phyloP scores from a whole-genome alignment of 371 early-diverging fungal species.

The Mortierella sp. region DNA sequence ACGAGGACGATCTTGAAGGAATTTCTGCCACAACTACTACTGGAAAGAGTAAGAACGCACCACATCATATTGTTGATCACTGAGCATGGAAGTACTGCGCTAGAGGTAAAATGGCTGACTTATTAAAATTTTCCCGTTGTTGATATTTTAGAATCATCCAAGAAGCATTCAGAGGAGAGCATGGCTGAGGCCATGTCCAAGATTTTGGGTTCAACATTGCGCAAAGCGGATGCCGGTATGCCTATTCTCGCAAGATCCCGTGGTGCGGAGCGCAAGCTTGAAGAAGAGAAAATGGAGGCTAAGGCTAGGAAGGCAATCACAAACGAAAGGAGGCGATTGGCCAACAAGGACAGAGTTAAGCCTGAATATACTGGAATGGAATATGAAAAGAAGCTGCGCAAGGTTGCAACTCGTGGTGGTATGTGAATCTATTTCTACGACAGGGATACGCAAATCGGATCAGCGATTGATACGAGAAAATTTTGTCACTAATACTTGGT shows the following conservation, averaged over 20 bases:
- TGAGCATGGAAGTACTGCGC: background rate
- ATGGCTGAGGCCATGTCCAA: conserved; percentile 77
- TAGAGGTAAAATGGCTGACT: background rate
- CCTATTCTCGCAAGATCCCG: conserved; percentile 84
- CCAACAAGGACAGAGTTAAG: conserved; percentile 75
- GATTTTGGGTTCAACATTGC: conserved; percentile 70
- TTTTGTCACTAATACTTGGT: background rate
- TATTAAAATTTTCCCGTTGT: background rate
- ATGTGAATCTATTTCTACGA: conserved; percentile 9
- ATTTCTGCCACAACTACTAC: conserved; percentile 6
- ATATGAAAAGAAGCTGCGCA: conserved; percentile 84
- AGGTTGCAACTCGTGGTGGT: conserved; percentile 90
- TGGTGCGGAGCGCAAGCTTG: conserved; percentile 76
- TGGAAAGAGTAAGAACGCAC: conserved; percentile 31
- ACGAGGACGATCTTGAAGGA: conserved; percentile 40
- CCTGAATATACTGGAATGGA: conserved; percentile 76
- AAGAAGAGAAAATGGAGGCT: conserved; percentile 83
- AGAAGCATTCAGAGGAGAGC: conserved; percentile 64
- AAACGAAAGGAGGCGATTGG: conserved; percentile 73
- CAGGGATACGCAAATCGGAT: background rate
- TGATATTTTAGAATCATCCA: conserved; percentile 51
- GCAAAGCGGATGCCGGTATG: conserved; percentile 66
- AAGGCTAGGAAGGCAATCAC: conserved; percentile 78
- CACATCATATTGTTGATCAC: background rate
- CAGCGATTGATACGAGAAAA: background rate